Percentiles rank a stretch among this genome's conserved stretches.
Conservation (phyloP, 1,139 yeast species). For the Hanseniaspora gamundiae region DNA sequence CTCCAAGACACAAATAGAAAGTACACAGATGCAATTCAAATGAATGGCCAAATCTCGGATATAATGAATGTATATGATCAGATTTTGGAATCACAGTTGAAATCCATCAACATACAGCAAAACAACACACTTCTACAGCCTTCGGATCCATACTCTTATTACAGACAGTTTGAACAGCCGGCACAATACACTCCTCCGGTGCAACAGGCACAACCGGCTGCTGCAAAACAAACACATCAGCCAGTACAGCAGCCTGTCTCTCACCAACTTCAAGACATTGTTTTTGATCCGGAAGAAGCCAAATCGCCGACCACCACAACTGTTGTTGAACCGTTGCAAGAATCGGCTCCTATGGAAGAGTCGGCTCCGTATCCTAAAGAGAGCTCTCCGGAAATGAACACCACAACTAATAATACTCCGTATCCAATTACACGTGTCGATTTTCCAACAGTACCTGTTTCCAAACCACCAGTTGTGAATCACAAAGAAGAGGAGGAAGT, state of each 20-base stretch:
- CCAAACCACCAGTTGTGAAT: slow-evolving; percentile 15
- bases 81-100: slow-evolving; percentile 52
- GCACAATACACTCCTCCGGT: neutral
- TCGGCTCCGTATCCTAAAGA: slow-evolving; percentile 9
- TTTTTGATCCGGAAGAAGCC: neutral
- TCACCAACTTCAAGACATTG: slow-evolving; percentile 5
- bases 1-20: slow-evolving; percentile 51
- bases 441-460: slow-evolving; percentile 30
- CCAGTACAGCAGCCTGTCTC: slow-evolving; percentile 2
- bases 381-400: neutral
- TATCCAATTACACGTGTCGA: slow-evolving; percentile 24
- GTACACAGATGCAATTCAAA: slow-evolving; percentile 59
- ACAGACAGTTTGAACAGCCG: slow-evolving; percentile 6
- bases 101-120: slow-evolving; percentile 20
- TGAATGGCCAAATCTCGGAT: slow-evolving; percentile 74
- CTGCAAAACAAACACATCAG: neutral
- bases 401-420: neutral
- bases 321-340: too few relatives aligned
- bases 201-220: neutral
- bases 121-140: slow-evolving; percentile 12
- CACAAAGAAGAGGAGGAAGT: slow-evolving; percentile 5
- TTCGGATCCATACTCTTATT: slow-evolving; percentile 17
- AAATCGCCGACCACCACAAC: slow-evolving; percentile 3
- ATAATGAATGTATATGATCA: slow-evolving; percentile 70
- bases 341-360: slow-evolving; percentile 7